Percentiles rank a stretch among this genome's conserved stretches.
These are phyloP conservation scores for Lasiosphaeris hirsuta DNA, from an alignment of 495 filamentous ascomycete species.

Conservation along the genomic window DNA sequence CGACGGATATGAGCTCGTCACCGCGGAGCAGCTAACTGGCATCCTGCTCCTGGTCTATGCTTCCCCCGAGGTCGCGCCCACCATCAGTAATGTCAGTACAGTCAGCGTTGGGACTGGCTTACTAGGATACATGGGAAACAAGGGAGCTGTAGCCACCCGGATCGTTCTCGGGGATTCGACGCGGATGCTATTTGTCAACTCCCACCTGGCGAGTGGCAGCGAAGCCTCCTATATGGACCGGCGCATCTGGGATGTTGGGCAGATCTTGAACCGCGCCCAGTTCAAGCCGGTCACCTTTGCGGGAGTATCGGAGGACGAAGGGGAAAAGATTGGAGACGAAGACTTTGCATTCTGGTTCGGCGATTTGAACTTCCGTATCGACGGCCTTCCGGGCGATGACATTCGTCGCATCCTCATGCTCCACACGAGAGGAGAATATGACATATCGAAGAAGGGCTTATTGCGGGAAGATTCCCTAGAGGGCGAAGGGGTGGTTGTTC, in stretches of 20 bases:
- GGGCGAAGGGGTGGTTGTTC: conserved; percentile 42
- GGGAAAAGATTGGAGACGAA: conserved; percentile 78
- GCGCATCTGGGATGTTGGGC: conserved; percentile 83
- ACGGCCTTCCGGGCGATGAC: conserved; percentile 83
- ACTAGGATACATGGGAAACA: conserved; percentile 93
- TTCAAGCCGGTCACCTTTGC: conserved; percentile 68
- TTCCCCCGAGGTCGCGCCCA: conserved; percentile 65
- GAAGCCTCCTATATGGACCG: conserved; percentile 75
- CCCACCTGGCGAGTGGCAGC: conserved; percentile 80
- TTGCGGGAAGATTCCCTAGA: conserved; percentile 34
- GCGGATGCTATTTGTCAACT: conserved; percentile 82
- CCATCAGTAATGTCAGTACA: conserved; percentile 72
- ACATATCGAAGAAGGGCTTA: conserved; percentile 39
- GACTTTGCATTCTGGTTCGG: conserved; percentile 97
- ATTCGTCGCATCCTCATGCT: conserved; percentile 80
- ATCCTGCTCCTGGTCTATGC: conserved; percentile 83
- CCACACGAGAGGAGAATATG: conserved; percentile 77
- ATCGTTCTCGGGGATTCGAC: conserved; percentile 89
- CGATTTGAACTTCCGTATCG: conserved; percentile 92
- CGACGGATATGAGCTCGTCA: conserved; percentile 68
- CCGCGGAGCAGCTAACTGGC: conserved; percentile 81
- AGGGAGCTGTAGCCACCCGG: conserved; percentile 80
- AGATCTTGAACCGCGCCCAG: conserved; percentile 67
- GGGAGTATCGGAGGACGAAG: conserved; percentile 49
- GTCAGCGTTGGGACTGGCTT: conserved; percentile 80